Conservation (phyloP, 2,329 filamentous ascomycete genomes). For the Penicillium aurantiogriseum region DNA sequence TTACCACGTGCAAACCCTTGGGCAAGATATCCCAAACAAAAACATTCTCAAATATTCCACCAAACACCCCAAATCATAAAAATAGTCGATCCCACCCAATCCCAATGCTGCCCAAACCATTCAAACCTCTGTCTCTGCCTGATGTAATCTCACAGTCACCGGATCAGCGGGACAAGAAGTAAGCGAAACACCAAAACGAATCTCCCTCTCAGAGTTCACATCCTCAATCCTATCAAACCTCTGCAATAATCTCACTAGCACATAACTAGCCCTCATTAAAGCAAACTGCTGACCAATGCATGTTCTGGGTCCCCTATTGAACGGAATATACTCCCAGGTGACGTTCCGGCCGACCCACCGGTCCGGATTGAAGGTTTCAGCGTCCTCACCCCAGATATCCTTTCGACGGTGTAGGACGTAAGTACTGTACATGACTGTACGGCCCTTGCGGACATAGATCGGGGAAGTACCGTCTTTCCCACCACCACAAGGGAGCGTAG, state of each 20-base stretch:
- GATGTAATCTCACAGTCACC: background rate
- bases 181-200: background rate
- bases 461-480: conserved; percentile 5
- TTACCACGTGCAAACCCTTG: too few relatives aligned
- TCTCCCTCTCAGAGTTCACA: background rate
- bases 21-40: too few relatives aligned
- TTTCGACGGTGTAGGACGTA: conserved; percentile 47
- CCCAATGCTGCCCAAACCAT: background rate
- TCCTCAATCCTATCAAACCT: conserved; percentile 9
- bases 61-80: too few relatives aligned
- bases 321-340: conserved; percentile 43
- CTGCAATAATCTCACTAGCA: conserved; percentile 25
- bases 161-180: background rate
- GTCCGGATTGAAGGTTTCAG: conserved; percentile 48
- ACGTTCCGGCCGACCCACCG: conserved; percentile 50
- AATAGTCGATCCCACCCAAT: too few relatives aligned
- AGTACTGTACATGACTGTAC: conserved; percentile 15
- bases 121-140: background rate
- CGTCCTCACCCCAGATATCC: conserved; percentile 49
- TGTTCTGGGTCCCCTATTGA: conserved; percentile 28
- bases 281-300: conserved; percentile 33
- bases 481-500: conserved; percentile 7
- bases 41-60: too few relatives aligned
- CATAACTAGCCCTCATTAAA: conserved; percentile 23
- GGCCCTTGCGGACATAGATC: conserved; percentile 12